Base-by-base conservation (phyloP, 352 stramenopile species). In the Globisporangium abappressorium region DNA sequence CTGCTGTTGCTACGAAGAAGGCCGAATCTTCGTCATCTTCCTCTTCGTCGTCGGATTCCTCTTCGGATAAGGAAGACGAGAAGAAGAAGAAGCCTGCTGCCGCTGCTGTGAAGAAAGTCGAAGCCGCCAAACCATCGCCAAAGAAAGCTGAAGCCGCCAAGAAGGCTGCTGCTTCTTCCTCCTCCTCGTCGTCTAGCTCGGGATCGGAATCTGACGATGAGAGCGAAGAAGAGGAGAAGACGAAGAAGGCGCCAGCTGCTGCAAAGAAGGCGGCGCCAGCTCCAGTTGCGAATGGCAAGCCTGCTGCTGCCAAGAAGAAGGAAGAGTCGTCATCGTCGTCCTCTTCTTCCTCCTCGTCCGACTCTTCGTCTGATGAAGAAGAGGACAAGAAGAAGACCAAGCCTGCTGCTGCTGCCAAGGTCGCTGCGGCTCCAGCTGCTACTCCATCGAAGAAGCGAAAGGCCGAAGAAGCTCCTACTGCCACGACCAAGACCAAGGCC, bases 361-460 rank as follows among this genome's bases (percentile, higher is more conserved):
- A 81, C n/a, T 84, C 75, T 3, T 80, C 73, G 2, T 77, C 69
- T 30, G 62, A 70, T 34, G 73, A 81, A n/a, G 65, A 91, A 59
- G 69, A 82, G 1, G 22, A 59, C 20, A 64, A 54, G 7, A 38
- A 66, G n/a, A 71, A 64, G 34, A 75, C 76, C 54, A 80, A 80
- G 59, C n/a, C 57, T 26, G 46, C 56, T 61, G 26, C 64, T 41
- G 69, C 74, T 81, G 38, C 76, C 78, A 51, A 51, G 43, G 71
- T 20, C 49, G 65, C 20, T 72, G 62, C 34, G 5, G 11, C 20
- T n/a, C 72, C 30, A 80, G 38, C 24, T 51, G 38, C 47, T 68
- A 76, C 55, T 56, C 72, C 30, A 81, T 24, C 64, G 41, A 72
- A 77, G 65, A 91, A 91, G 71, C 78, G 78, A 26, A 92, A 92